Percentiles rank a stretch among this genome's conserved stretches.
Conservation (phyloP, 2,329 filamentous ascomycete genomes). For the Esteya vermicola region DNA sequence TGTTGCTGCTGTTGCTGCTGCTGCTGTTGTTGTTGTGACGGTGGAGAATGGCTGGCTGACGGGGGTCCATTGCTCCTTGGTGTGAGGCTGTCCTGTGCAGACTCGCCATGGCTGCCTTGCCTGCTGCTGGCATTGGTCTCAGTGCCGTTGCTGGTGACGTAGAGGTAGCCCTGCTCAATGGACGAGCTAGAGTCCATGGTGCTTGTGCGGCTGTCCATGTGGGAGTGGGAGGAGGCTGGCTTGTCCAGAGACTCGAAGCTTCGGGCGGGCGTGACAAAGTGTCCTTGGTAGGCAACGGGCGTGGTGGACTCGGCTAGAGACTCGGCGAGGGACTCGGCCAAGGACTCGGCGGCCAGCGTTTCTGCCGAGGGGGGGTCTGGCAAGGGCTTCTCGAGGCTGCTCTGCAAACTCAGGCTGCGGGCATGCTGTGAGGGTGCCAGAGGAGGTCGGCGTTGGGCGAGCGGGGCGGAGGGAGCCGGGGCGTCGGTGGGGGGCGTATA, state of each 20-base stretch:
- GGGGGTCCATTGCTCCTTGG: constrained; percentile 38
- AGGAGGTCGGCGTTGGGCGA: constrained; percentile 9
- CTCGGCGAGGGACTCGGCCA: too few relatives aligned
- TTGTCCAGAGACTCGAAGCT: constrained; percentile 10
- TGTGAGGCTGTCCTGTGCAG: constrained; percentile 31
- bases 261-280: neutral
- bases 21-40: constrained; percentile 30
- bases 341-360: too few relatives aligned
- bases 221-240: constrained; percentile 16
- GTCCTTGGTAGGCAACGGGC: constrained; percentile 14
- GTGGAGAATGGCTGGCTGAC: constrained; percentile 44
- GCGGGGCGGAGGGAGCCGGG: constrained; percentile 15
- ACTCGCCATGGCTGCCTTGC: constrained; percentile 33
- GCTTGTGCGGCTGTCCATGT: constrained; percentile 26
- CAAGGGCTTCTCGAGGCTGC: constrained; percentile 43
- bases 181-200: constrained; percentile 35
- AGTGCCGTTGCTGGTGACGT: constrained; percentile 10
- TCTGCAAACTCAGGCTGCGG: constrained; percentile 37
- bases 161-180: constrained; percentile 16
- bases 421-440: constrained; percentile 28
- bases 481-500: constrained; percentile 14
- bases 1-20: too few relatives aligned
- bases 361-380: constrained; percentile 28
- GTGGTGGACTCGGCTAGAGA: constrained; percentile 19
- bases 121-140: constrained; percentile 29